phyloP scores from a whole-genome alignment of 441 rosid species.

The Erodium moschatum region DNA sequence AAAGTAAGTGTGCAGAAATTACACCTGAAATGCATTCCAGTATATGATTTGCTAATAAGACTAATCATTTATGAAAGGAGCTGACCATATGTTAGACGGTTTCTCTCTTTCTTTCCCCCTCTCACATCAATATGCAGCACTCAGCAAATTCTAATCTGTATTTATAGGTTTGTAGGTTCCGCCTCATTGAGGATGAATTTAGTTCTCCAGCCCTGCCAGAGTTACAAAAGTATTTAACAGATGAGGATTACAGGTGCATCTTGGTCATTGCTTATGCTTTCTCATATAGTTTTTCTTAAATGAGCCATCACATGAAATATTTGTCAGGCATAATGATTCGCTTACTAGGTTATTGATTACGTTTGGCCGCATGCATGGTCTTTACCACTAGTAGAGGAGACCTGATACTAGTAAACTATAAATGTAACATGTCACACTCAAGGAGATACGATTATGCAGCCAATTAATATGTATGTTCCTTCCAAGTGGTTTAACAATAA shows the following conservation, averaged over 20 bases:
- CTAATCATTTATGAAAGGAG: not conserved
- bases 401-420: not conserved
- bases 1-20: conserved; percentile 38
- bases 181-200: conserved; percentile 66
- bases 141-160: conserved; percentile 17
- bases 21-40: not conserved
- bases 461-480: not conserved
- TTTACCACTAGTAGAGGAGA: not conserved
- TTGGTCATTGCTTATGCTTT: conserved; percentile 9
- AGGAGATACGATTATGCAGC: not conserved
- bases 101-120: not conserved
- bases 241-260: conserved; percentile 71
- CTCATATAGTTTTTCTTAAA: not conserved
- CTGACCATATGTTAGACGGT: not conserved
- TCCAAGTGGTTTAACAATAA: not conserved
- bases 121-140: not conserved
- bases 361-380: not conserved
- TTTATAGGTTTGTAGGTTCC: conserved; percentile 73
- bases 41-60: not conserved
- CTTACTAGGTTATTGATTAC: not conserved
- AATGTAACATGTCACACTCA: not conserved
- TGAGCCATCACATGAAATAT: not conserved
- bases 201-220: conserved; percentile 52
- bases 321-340: not conserved
- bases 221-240: conserved; percentile 61